phyloP scores from a whole-genome alignment of 2,329 filamentous ascomycete species.

The Anisogramma anomala region DNA sequence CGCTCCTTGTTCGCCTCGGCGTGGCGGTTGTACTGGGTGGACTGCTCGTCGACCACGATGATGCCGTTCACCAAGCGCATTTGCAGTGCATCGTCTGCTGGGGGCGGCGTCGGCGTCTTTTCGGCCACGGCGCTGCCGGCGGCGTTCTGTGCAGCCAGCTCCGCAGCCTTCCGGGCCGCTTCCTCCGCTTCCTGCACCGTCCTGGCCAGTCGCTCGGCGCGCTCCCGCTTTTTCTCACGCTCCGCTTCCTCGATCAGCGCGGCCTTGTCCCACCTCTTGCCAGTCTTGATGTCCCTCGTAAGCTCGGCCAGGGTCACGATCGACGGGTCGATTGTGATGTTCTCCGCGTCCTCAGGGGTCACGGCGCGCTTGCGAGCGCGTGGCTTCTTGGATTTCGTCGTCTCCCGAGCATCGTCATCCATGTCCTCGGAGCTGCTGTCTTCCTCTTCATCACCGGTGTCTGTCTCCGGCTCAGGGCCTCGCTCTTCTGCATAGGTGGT shows the following conservation, averaged over 20 bases:
- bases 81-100: constrained; percentile 26
- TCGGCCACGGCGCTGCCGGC: too few species aligned
- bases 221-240: constrained; percentile 51
- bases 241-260: constrained; percentile 64
- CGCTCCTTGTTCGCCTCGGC: constrained; percentile 44
- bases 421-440: constrained; percentile 7
- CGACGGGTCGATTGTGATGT: constrained; percentile 50
- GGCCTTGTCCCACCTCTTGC: constrained; percentile 33
- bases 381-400: constrained; percentile 14
- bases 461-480: neutral
- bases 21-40: constrained; percentile 57
- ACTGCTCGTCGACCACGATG: constrained; percentile 59
- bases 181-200: constrained; percentile 14
- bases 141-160: too few species aligned
- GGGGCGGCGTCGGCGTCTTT: neutral
- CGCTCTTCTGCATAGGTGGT: neutral
- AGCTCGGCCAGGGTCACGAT: constrained; percentile 63
- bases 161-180: too few species aligned
- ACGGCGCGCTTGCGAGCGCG: constrained; percentile 31
- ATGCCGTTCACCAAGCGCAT: constrained; percentile 60
- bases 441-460: constrained; percentile 18
- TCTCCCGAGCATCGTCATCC: constrained; percentile 14
- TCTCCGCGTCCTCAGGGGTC: constrained; percentile 54
- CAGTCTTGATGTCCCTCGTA: constrained; percentile 56
- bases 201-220: neutral